Percentiles rank a stretch among this genome's conserved stretches.
phyloP scores from a whole-genome alignment of 2,329 filamentous ascomycete species.

The Albophoma yamanashiensis region DNA sequence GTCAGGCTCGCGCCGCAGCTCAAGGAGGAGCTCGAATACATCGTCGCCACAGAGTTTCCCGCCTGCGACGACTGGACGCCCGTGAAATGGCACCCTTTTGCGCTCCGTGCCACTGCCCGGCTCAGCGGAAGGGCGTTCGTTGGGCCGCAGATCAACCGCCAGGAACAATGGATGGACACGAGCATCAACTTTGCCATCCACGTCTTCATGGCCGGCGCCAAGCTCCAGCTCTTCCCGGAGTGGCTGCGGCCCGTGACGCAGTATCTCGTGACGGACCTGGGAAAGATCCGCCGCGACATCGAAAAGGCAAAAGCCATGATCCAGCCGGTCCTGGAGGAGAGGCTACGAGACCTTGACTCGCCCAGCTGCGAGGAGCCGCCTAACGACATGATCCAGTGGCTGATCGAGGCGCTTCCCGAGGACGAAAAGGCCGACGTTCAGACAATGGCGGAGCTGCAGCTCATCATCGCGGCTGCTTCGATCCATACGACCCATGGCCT shows the following conservation, averaged over 20 bases:
- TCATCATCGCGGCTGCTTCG: constrained; percentile 31
- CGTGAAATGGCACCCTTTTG: constrained; percentile 40
- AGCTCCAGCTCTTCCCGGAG: constrained; percentile 40
- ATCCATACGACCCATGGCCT: constrained; percentile 35
- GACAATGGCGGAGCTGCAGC: constrained; percentile 29
- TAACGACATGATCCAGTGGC: constrained; percentile 35
- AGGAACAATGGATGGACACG: constrained; percentile 42
- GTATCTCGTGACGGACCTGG: constrained; percentile 34
- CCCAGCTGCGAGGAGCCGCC: constrained; percentile 22
- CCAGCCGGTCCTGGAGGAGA: constrained; percentile 33
- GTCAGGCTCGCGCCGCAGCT: constrained; percentile 33
- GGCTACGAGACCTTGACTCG: constrained; percentile 28
- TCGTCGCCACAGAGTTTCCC: constrained; percentile 36
- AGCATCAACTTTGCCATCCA: constrained; percentile 39
- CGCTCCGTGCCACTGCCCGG: constrained; percentile 39
- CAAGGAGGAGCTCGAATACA: constrained; percentile 34
- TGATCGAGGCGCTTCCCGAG: constrained; percentile 28
- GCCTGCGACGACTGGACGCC: constrained; percentile 43
- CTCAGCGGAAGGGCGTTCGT: constrained; percentile 44
- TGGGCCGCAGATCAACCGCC: constrained; percentile 36
- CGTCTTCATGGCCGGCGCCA: constrained; percentile 34
- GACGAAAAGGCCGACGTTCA: constrained; percentile 25
- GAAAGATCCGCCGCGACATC: constrained; percentile 32
- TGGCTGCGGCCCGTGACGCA: constrained; percentile 37
- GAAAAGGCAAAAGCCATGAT: constrained; percentile 30